Conservation (phyloP, 768 basidiomycete genomes). For the Tulasnella sp. region DNA sequence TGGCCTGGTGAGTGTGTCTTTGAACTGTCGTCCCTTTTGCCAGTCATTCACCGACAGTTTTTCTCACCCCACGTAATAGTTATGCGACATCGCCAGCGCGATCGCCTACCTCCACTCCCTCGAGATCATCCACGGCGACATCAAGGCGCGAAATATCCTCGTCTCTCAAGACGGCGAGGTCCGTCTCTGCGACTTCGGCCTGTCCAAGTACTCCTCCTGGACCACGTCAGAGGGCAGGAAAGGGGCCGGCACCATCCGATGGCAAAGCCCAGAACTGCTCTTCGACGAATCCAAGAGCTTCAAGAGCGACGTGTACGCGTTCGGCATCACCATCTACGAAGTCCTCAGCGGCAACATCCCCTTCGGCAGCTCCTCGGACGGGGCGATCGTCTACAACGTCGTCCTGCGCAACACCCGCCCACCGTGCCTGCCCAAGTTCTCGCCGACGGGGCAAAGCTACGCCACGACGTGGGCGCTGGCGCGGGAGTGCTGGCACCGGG, state of each 20-base stretch:
- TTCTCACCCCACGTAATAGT: neutral
- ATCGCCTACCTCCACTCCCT: conserved; percentile 11
- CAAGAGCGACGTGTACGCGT: conserved; percentile 18
- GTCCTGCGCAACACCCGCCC: neutral
- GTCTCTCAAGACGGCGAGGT: conserved; percentile 1
- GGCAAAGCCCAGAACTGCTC: conserved; percentile 8
- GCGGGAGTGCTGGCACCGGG: neutral
- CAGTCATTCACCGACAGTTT: neutral
- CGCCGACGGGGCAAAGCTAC: neutral
- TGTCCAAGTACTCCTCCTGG: conserved; percentile 20
- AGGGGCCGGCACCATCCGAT: neutral
- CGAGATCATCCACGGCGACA: conserved; percentile 1
- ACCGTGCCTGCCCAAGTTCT: neutral
- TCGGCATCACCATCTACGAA: conserved; percentile 14
- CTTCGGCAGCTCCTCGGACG: neutral
- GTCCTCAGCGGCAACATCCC: neutral
- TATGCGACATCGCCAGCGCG: conserved; percentile 9
- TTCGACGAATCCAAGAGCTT: neutral
- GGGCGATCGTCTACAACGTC: conserved; percentile 7
- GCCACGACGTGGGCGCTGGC: neutral
- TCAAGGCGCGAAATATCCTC: conserved; percentile 7
- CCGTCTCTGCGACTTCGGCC: conserved; percentile 17
- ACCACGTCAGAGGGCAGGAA: neutral
- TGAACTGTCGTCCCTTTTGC: neutral
- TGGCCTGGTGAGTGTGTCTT: neutral